A percentile compares a stretch with the other conserved stretches of the same genome.
Conservation (phyloP, 257 asterid genomes). For the Echium plantagineum region DNA sequence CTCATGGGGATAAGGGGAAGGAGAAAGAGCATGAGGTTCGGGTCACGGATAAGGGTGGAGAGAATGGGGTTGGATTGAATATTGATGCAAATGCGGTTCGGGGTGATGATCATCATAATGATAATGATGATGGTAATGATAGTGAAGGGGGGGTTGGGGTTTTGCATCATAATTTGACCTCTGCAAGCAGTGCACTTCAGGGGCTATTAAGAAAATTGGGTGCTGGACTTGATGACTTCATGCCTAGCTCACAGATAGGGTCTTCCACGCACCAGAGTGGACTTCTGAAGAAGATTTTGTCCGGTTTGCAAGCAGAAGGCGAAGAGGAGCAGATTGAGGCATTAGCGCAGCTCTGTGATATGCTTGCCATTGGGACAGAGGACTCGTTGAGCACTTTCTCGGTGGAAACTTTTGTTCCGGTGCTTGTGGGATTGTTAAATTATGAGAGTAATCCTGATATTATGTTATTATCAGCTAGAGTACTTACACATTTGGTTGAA, state of each 20-base stretch:
- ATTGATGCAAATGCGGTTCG: conserved; percentile 67
- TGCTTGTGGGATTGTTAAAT: conserved; percentile 84
- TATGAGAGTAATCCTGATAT: conserved; percentile 89
- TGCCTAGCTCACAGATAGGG: conserved; percentile 82
- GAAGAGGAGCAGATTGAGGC: conserved; percentile 98
- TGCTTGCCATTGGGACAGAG: conserved; percentile 93
- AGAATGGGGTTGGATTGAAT: conserved; percentile 60
- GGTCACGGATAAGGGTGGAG: too few species aligned
- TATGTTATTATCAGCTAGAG: conserved; percentile 97
- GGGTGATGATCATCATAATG: conserved; percentile 65
- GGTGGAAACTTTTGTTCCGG: conserved; percentile 93
- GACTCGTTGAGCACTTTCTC: conserved; percentile 89
- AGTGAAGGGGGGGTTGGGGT: conserved; percentile 77
- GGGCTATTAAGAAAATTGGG: conserved; percentile 84
- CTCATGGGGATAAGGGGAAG: conserved; percentile 73
- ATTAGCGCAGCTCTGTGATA: too few species aligned
- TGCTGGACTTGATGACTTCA: conserved; percentile 91
- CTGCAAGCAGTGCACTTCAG: conserved; percentile 93
- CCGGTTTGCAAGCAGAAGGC: conserved; percentile 90
- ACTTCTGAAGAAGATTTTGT: conserved; percentile 76
- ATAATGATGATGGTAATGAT: conserved; percentile 60
- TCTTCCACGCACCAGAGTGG: conserved; percentile 82
- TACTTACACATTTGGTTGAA: conserved; percentile 95
- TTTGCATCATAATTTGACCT: conserved; percentile 75
- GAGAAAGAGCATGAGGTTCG: conserved; percentile 70